Base-by-base conservation (phyloP, 2,329 filamentous ascomycete genomes). In the Fusarium abutilonis region DNA sequence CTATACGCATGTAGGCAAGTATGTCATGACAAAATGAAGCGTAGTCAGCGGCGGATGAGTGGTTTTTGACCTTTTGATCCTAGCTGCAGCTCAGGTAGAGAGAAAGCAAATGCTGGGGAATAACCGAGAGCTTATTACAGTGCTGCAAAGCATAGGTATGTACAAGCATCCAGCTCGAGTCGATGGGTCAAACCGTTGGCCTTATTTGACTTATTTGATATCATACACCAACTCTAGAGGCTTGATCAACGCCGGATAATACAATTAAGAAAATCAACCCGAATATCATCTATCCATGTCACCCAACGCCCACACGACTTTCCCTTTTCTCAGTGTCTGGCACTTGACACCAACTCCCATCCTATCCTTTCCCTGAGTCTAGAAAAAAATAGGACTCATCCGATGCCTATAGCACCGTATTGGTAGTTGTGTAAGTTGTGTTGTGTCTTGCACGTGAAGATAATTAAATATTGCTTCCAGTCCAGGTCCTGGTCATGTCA, bases 401-500 rank as follows among this genome's bases (percentile, higher is more conserved):
- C 31, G 23, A 45, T n/a, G n/a, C 13, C 34, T 34, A 23, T 52
- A 40, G 49, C 43, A 45, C 48, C 13, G 26, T 19, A 40, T 28
- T 19, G 23, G 23, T 11, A 9, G 21, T 26, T 32, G n/a, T 17
- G 28, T 17, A 17, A n/a, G 17, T 43, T 26, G 26, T 43, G 35
- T 19, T 11, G n/a, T 29, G 23, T 26, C 8, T 40, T 38, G 26
- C 15, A 32, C 28, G 23, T 31, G 9, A 17, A 35, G 26, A 35
- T 13, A 29, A 28, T 26, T 26, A 8, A 6, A 8, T 26, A 2
- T 26, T 26, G 23, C 23, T 26, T 26, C 8, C 23, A 6, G 8
- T 26, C 11, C 34, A 28, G 17, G 15, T 15, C 34, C 17, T 42
- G 45, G 46, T 64, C 59, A 74, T 40, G 67, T 66, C 78, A 82